Evolutionary conservation across 73 alveolate genomes (phyloP), one percentile per base, ranked within the genome.

Genomic region (Tetrahymena thermophila): DNA sequence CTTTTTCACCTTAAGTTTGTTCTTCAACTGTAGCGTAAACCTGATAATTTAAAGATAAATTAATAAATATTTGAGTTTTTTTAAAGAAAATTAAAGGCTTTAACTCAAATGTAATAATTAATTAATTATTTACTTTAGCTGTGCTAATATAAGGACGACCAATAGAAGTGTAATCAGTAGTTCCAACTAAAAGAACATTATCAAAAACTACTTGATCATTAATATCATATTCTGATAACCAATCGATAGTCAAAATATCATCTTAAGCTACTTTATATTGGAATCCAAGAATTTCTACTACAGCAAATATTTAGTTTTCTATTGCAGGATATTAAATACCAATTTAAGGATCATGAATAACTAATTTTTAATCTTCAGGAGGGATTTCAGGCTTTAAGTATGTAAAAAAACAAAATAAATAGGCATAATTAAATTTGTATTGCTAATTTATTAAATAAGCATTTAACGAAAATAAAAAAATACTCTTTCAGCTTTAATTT

Each of bases 81-180:
- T 7, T 40, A 40, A 40, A 40, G 15, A 40, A 40, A 6, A 9
- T 50, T 11, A 50, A 50, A 50, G 10, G 23, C 10, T 5, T 50
- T 50, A 16, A 0, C 15, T 8, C 28, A 50, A 19, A 28, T 19
- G 23, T 56, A 4, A 56, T 56, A 56, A 56, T 56, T 56, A 56
- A 56, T 56, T 56, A 71, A 71, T 23, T 8, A 31, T 4, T 23
- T 71, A 71, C 98, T 34, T 85, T 84, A 40, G 97, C 97, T 28
- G 96, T 94, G 89, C 85, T 97, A 21, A 97, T 96, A 25, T 94
- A 23, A 1, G 98, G 98, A 34, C 98, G 71, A 19, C 98, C 98
- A 85, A 97, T 85, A 25, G 97, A 85, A 35, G 98, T 97, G 44
- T 97, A 97, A 83, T 97, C 97, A 35, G 57, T 21, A 38, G 98